These are phyloP conservation scores for Ceratobasidium sp. DNA, from an alignment of 1,284 basidiomycete species.

Conservation along the genomic window DNA sequence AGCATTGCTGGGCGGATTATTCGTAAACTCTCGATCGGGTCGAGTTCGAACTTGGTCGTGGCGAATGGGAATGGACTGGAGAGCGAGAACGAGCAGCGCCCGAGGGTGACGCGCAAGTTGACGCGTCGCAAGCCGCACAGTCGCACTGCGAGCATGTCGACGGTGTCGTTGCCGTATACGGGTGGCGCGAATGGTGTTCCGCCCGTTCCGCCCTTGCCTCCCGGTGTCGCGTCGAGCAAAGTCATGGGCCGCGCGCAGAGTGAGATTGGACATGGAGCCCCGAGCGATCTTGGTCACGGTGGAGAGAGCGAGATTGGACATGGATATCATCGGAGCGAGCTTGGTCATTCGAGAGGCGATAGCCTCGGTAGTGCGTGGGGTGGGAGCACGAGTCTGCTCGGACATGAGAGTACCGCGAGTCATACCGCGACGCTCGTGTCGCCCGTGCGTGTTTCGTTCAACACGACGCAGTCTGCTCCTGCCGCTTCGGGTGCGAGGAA, in stretches of 20 bases:
- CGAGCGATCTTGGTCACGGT: slow-evolving; percentile 20
- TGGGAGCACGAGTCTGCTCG: slow-evolving; percentile 27
- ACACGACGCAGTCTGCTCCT: slow-evolving; percentile 34
- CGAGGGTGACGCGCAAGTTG: slow-evolving; percentile 30
- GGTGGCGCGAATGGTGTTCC: slow-evolving; percentile 7
- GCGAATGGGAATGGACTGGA: not conserved
- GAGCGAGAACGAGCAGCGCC: slow-evolving; percentile 3
- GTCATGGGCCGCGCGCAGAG: not conserved
- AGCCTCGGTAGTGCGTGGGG: slow-evolving; percentile 6
- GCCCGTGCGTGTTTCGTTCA: slow-evolving; percentile 10
- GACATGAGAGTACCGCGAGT: slow-evolving; percentile 4
- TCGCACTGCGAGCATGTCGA: not conserved
- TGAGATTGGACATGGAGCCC: slow-evolving; percentile 16
- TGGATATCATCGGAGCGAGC: not conserved
- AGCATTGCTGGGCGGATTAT: slow-evolving; percentile 39
- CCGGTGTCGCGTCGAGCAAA: slow-evolving; percentile 10
- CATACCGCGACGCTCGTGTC: slow-evolving; percentile 12
- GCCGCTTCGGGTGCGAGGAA: not conserved
- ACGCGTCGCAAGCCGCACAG: not conserved
- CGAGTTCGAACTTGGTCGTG: not conserved
- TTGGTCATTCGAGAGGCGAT: slow-evolving; percentile 15
- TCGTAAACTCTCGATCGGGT: slow-evolving; percentile 29
- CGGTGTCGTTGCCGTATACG: slow-evolving; percentile 6
- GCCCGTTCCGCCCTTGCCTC: slow-evolving; percentile 34
- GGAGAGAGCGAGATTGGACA: slow-evolving; percentile 30